Percentiles rank a stretch among this genome's conserved stretches.
phyloP scores from a whole-genome alignment of 2,329 filamentous ascomycete species.

The Fusarium denticulatum region DNA sequence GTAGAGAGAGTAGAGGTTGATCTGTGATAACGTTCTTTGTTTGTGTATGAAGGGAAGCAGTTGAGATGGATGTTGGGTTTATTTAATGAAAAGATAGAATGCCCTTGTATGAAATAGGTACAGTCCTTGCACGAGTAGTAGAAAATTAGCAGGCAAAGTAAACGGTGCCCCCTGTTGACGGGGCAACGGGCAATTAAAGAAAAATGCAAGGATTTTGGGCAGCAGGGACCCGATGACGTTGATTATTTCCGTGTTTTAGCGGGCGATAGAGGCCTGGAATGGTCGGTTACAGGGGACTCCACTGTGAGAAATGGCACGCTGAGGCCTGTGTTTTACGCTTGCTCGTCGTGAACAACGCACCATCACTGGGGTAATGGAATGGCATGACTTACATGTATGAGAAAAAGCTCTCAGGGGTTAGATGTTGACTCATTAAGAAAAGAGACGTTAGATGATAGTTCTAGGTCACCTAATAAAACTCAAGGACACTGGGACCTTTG shows the following conservation, averaged over 20 bases:
- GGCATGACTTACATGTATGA: slow-evolving; percentile 9
- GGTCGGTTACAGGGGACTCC: slow-evolving; percentile 12
- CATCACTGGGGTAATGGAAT: slow-evolving; percentile 40
- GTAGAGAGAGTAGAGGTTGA: background rate
- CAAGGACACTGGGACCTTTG: background rate
- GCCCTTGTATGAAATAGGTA: slow-evolving; percentile 19
- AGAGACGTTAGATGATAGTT: background rate
- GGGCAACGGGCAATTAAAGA: slow-evolving; percentile 38
- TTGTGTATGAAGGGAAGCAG: slow-evolving; percentile 7
- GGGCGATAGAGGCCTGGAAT: slow-evolving; percentile 21
- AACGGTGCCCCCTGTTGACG: slow-evolving; percentile 37
- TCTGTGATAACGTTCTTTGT: slow-evolving; percentile 14
- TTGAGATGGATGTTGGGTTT: slow-evolving; percentile 12
- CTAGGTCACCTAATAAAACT: slow-evolving; percentile 2
- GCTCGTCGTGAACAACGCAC: slow-evolving; percentile 34
- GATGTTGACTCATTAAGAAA: slow-evolving; percentile 7
- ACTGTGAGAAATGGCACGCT: slow-evolving; percentile 35
- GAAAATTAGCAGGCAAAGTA: slow-evolving; percentile 37
- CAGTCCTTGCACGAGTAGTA: slow-evolving; percentile 16
- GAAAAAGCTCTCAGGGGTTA: background rate
- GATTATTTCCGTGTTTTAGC: slow-evolving; percentile 13
- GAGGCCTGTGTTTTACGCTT: slow-evolving; percentile 2
- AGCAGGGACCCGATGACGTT: slow-evolving; percentile 19
- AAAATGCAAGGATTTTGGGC: slow-evolving; percentile 18
- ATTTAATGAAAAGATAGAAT: slow-evolving; percentile 27